A percentile compares a stretch with the other conserved stretches of the same genome.
These are phyloP conservation scores for Onygena corvina DNA, from an alignment of 2,329 filamentous ascomycete genomes.

Conservation along the genomic window DNA sequence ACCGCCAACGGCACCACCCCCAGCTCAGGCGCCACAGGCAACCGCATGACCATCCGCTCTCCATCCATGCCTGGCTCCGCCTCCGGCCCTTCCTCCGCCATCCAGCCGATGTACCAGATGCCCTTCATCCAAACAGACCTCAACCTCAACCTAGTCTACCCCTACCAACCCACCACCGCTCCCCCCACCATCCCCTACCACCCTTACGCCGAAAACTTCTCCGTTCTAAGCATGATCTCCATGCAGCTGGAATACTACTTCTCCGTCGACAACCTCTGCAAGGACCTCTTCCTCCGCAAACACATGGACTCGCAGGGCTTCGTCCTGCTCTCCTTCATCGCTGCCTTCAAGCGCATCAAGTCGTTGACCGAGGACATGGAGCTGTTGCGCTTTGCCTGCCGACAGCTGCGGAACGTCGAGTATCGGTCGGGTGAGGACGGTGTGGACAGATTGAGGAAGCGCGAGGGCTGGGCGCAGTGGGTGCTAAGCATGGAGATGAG, in stretches of 20 bases:
- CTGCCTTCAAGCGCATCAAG: conserved; percentile 76
- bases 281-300: conserved; percentile 75
- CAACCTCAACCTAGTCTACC: conserved; percentile 34
- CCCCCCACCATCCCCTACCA: conserved; percentile 46
- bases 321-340: conserved; percentile 66
- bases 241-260: conserved; percentile 83
- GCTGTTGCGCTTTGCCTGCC: conserved; percentile 61
- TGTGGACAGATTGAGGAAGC: conserved; percentile 62
- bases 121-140: conserved; percentile 32
- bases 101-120: conserved; percentile 40
- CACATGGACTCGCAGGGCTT: conserved; percentile 96
- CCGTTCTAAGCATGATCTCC: conserved; percentile 46
- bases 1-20: conserved; percentile 25
- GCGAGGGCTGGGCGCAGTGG: conserved; percentile 68
- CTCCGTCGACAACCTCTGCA: conserved; percentile 87
- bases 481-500: conserved; percentile 60
- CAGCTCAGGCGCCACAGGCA: conserved; percentile 26
- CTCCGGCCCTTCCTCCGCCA: no score
- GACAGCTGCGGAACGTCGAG: conserved; percentile 61
- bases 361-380: conserved; percentile 59
- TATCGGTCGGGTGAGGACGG: conserved; percentile 63
- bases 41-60: conserved; percentile 45
- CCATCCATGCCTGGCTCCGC: conserved; percentile 47
- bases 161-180: conserved; percentile 45
- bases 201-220: conserved; percentile 47